A percentile compares a stretch with the other conserved stretches of the same genome.
Evolutionary conservation across 345 rosid species (phyloP).

Genomic region (Gynandropsis gynandra): DNA sequence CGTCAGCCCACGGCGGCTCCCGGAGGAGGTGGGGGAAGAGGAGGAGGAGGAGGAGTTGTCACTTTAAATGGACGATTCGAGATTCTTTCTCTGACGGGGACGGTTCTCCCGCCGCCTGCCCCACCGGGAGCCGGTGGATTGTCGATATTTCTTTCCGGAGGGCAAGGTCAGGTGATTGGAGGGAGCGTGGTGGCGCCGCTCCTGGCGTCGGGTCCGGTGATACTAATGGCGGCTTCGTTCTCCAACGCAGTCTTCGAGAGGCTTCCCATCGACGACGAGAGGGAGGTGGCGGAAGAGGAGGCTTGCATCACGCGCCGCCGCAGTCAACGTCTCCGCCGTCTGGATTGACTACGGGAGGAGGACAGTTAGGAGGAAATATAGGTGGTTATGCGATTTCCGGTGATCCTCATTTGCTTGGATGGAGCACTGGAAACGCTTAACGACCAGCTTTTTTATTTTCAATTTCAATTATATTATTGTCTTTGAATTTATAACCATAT

Average conservation of each 20-base stretch:
- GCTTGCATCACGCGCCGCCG: constrained; percentile 37
- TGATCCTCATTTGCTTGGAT: constrained; percentile 57
- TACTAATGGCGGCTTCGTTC: constrained; percentile 74
- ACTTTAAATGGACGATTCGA: constrained; percentile 80
- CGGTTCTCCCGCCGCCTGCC: constrained; percentile 79
- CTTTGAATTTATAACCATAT: constrained; percentile 8
- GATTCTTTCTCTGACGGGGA: constrained; percentile 67
- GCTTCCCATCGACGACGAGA: constrained; percentile 54
- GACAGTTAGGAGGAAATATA: constrained; percentile 40
- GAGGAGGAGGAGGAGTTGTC: constrained; percentile 43
- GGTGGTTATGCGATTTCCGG: constrained; percentile 47
- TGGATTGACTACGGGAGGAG: constrained; percentile 44
- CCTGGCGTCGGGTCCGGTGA: constrained; percentile 57
- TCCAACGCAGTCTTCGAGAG: constrained; percentile 70
- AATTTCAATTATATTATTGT: constrained; percentile 11
- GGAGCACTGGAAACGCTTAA: constrained; percentile 48
- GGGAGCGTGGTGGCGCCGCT: constrained; percentile 64
- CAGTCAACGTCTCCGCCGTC: constrained; percentile 57
- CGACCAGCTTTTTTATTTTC: constrained; percentile 44
- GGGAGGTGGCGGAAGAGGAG: constrained; percentile 19
- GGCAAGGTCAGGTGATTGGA: constrained; percentile 77
- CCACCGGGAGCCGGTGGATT: constrained; percentile 73
- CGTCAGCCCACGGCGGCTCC: constrained; percentile 41
- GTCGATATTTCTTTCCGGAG: constrained; percentile 65
- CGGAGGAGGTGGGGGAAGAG: constrained; percentile 17